A percentile compares a stretch with the other conserved stretches of the same genome.
These are phyloP conservation scores for Lepidium sativum DNA, from an alignment of 345 rosid species.

Conservation along the genomic window DNA sequence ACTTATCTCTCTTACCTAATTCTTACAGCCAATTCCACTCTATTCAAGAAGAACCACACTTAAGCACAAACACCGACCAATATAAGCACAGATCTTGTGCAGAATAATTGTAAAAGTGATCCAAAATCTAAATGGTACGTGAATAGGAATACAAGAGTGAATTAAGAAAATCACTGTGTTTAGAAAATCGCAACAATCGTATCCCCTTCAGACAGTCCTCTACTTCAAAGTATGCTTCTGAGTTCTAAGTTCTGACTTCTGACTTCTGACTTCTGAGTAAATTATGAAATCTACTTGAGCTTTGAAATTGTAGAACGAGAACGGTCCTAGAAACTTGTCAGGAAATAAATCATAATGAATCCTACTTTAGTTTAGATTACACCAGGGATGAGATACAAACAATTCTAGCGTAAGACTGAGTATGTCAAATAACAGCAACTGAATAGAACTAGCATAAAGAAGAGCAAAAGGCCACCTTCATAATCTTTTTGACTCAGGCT, in stretches of 20 bases:
- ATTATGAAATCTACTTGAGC: not conserved
- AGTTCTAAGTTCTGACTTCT: too few relatives aligned
- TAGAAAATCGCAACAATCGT: not conserved
- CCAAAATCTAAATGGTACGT: not conserved
- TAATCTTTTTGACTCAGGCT: slow-evolving; percentile 67
- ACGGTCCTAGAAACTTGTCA: not conserved
- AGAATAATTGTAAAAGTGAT: not conserved
- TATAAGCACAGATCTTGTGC: not conserved
- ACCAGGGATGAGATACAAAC: not conserved
- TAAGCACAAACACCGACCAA: not conserved
- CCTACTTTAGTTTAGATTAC: not conserved
- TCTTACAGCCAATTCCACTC: not conserved
- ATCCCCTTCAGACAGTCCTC: not conserved
- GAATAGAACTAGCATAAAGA: not conserved
- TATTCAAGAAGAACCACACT: not conserved
- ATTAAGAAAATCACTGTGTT: not conserved
- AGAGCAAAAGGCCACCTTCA: slow-evolving; percentile 42
- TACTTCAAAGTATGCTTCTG: not conserved
- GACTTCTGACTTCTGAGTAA: not conserved
- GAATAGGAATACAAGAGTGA: not conserved
- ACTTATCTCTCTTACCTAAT: not conserved
- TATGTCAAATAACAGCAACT: not conserved
- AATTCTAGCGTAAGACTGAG: not conserved
- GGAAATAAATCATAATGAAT: not conserved
- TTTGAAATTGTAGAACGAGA: not conserved